These are phyloP conservation scores for Penicillium glabrum DNA, from an alignment of 2,329 filamentous ascomycete genomes.

Conservation along the genomic window DNA sequence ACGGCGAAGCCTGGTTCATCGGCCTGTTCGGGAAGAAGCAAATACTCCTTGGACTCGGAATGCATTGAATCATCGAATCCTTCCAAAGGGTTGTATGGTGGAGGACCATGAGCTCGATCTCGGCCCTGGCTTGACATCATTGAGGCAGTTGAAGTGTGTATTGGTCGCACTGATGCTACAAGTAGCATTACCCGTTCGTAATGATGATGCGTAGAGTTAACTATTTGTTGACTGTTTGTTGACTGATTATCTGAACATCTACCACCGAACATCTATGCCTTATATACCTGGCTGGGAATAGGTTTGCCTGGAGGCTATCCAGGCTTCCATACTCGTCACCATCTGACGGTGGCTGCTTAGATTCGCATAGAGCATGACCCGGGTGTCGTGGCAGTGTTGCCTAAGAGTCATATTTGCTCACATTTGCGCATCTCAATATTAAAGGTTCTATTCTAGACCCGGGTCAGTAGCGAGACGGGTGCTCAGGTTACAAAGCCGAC, in stretches of 20 bases:
- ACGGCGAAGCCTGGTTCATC: slow-evolving; percentile 20
- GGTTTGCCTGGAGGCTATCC: neutral
- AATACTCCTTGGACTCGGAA: slow-evolving; percentile 4
- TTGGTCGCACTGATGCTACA: neutral
- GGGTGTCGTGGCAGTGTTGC: slow-evolving; percentile 1
- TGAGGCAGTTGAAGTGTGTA: neutral
- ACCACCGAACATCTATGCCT: neutral
- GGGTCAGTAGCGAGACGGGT: neutral
- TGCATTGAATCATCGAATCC: neutral
- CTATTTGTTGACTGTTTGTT: neutral
- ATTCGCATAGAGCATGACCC: neutral
- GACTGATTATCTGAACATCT: neutral
- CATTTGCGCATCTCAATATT: neutral
- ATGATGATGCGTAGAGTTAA: neutral
- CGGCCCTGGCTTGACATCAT: neutral
- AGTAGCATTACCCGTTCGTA: neutral
- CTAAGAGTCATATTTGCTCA: slow-evolving; percentile 6
- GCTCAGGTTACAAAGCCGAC: neutral
- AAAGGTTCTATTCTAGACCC: neutral
- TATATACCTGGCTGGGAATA: neutral
- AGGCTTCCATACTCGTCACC: neutral
- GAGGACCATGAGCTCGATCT: neutral
- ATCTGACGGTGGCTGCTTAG: neutral
- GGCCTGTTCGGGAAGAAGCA: slow-evolving; percentile 15
- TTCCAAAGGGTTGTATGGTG: slow-evolving; percentile 5